A percentile compares a stretch with the other conserved stretches of the same genome.
Conservation (phyloP, 345 rosid genomes). For the Dipteronia dyeriana region DNA sequence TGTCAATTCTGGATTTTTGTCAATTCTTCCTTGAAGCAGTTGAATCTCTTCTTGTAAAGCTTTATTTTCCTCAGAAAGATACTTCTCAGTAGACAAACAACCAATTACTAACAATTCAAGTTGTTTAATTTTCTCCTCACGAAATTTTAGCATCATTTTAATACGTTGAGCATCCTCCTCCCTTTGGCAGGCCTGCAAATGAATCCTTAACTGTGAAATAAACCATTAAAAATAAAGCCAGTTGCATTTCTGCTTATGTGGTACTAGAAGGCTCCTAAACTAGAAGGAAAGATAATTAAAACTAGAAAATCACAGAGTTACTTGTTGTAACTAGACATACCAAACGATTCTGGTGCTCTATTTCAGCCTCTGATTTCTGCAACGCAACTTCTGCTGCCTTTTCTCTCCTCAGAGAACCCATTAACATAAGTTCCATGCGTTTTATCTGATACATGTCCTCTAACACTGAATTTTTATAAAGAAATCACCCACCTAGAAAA, state of each 20-base stretch:
- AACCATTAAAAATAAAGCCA: slow-evolving; percentile 6
- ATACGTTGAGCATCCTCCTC: slow-evolving; percentile 64
- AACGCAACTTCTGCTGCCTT: slow-evolving; percentile 55
- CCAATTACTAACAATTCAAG: slow-evolving; percentile 53
- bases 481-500: slow-evolving; percentile 13
- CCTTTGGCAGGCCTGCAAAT: slow-evolving; percentile 56
- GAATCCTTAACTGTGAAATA: slow-evolving; percentile 28
- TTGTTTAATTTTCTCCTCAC: slow-evolving; percentile 63
- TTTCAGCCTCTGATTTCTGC: slow-evolving; percentile 60
- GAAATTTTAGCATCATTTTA: slow-evolving; percentile 55
- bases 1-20: slow-evolving; percentile 60
- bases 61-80: slow-evolving; percentile 63
- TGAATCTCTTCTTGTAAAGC: slow-evolving; percentile 65
- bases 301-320: slow-evolving; percentile 8
- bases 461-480: slow-evolving; percentile 19
- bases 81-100: slow-evolving; percentile 48
- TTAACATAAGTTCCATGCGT: slow-evolving; percentile 42
- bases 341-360: slow-evolving; percentile 55
- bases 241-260: slow-evolving; percentile 6
- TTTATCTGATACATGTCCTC: slow-evolving; percentile 38
- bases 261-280: background rate
- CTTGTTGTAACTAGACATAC: slow-evolving; percentile 45
- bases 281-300: background rate
- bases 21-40: slow-evolving; percentile 56
- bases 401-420: slow-evolving; percentile 71